These are phyloP conservation scores for Aspergillus eucalypticola DNA, from an alignment of 2,329 filamentous ascomycete genomes.

Conservation along the genomic window DNA sequence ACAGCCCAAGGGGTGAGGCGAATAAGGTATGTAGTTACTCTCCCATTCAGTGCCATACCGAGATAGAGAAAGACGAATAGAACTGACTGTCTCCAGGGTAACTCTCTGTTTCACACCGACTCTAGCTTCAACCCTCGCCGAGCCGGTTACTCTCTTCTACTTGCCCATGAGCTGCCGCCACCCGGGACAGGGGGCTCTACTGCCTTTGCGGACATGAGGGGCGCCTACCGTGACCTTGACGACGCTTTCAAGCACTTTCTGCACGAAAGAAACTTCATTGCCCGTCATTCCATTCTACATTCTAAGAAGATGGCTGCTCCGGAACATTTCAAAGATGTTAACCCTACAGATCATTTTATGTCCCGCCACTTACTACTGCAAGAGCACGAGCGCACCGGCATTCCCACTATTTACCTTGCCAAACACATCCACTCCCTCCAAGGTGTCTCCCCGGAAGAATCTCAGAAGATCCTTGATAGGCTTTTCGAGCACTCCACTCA, in stretches of 20 bases:
- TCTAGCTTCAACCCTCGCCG: slow-evolving; percentile 58
- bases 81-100: slow-evolving; percentile 39
- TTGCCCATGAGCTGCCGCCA: slow-evolving; percentile 54
- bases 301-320: background rate
- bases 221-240: slow-evolving; percentile 10
- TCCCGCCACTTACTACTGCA: background rate
- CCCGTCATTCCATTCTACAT: background rate
- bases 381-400: background rate
- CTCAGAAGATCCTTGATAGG: too few species aligned
- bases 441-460: too few species aligned
- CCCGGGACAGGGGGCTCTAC: slow-evolving; percentile 52
- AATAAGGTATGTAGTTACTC: slow-evolving; percentile 28
- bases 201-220: slow-evolving; percentile 55
- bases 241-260: background rate
- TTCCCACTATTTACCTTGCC: too few species aligned
- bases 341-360: background rate
- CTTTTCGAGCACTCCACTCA: too few species aligned
- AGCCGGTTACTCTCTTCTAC: slow-evolving; percentile 54
- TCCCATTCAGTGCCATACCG: slow-evolving; percentile 20
- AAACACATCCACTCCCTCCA: too few species aligned
- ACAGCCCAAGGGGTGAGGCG: slow-evolving; percentile 9
- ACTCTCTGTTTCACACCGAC: slow-evolving; percentile 58
- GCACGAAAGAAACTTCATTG: background rate
- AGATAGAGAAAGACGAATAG: background rate
- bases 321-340: background rate